Base-by-base conservation (phyloP, 495 filamentous ascomycete species). In the Daldinia bambusicola region DNA sequence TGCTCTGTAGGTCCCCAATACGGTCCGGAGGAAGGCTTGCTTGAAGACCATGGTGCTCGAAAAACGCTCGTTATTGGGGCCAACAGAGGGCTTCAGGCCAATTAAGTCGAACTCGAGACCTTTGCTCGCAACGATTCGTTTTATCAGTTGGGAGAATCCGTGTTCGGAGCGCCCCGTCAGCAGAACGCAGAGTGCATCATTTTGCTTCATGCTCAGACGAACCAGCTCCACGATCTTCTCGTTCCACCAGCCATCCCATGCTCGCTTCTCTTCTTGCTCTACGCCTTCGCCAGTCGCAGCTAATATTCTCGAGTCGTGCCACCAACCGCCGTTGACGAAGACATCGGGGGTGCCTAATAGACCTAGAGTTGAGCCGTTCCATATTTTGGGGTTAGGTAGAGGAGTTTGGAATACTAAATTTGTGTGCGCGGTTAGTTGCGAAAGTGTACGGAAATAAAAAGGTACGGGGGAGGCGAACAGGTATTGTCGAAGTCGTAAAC, bases 401-500 rank as follows among this genome's bases (percentile, higher is more conserved):
- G 95, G 95, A 20, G 89, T 95, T 72, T 89, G 84, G 80, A 99
- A 99, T 9, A 99, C 93, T 97, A 70, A 48, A 1, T 10, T 31
- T 12, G 31, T 31, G 31, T 22, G 63, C 20, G 74, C 53, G 43
- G 12, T 57, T 66, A 69, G 36, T 14, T 16, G 37, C 26, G 6
- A 31, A 45, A 32, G 2, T 26, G 14, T 12, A 8, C 30, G 5
- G 32, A 56, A 6, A 34, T 12, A 30, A 31, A 20, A 36, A n/a
- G 40, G 14, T 43, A 18, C 20, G 51, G 38, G 30, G 22, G n/a
- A 38, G 38, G 73, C 88, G 80, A 84, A 96, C 93, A 83, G 41
- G 95, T 99, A 75, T 99, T 98, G 77, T 99, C 95, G 77, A 99
- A 99, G 80, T 99, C 95, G 83, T 98, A 99, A 64, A 99, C 86